Conservation (phyloP, 257 asterid genomes). For the Solanum sparsipilum region DNA sequence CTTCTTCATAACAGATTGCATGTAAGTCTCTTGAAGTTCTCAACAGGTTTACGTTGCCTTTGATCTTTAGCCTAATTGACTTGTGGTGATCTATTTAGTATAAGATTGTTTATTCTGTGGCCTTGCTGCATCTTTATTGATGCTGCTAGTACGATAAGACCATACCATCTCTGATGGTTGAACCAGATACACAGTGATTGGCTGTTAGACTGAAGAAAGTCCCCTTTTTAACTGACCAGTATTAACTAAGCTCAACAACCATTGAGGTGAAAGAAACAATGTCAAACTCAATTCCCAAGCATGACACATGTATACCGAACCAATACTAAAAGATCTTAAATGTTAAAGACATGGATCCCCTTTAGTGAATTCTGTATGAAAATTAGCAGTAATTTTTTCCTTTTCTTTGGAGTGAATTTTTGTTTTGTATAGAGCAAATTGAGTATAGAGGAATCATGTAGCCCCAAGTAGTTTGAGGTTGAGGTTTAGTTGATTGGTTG, state of each 20-base stretch:
- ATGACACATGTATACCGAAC: background rate
- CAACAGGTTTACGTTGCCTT: background rate
- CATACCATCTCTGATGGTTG: background rate
- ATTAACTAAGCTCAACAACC: background rate
- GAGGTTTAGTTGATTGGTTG: background rate
- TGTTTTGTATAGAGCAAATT: background rate
- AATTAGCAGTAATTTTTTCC: background rate
- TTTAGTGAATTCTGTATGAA: background rate
- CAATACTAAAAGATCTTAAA: background rate
- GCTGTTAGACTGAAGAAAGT: background rate
- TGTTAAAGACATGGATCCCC: background rate
- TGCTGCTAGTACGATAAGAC: background rate
- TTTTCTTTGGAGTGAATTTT: background rate
- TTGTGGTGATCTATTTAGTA: background rate
- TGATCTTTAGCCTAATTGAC: background rate
- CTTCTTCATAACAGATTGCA: conserved; percentile 38
- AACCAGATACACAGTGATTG: background rate
- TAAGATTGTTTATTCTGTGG: background rate
- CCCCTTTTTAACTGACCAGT: background rate
- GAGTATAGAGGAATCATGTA: background rate
- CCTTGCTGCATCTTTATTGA: background rate
- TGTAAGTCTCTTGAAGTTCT: conserved; percentile 16
- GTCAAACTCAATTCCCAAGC: background rate
- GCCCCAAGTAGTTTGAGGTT: background rate
- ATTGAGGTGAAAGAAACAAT: background rate